A percentile compares a stretch with the other conserved stretches of the same genome.
Evolutionary conservation across 805 yeast genomes (phyloP).

Genomic region (Cyberlindnera samutprakarnensis): DNA sequence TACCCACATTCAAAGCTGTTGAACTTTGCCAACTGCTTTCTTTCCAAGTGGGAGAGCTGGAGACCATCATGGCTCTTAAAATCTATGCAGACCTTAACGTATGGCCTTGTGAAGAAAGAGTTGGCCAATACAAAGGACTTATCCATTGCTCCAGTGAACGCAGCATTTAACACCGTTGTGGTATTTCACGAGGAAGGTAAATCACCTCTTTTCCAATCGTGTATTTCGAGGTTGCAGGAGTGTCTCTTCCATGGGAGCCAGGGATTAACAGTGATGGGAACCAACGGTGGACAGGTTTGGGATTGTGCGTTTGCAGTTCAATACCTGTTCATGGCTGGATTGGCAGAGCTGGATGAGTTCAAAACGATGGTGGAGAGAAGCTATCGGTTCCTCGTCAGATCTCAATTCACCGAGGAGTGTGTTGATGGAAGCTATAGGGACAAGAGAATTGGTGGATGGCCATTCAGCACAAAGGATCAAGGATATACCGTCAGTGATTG

Average conservation of each 20-base stretch:
- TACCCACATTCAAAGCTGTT: conserved; percentile 80
- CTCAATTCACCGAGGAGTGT: conserved; percentile 82
- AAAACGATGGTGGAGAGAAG: conserved; percentile 56
- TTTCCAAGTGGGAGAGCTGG: conserved; percentile 60
- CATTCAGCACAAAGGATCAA: conserved; percentile 90
- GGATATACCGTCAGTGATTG: conserved; percentile 97
- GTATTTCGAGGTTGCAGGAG: conserved; percentile 60
- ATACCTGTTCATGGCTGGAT: conserved; percentile 69
- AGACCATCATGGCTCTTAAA: conserved; percentile 70
- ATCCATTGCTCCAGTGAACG: conserved; percentile 91
- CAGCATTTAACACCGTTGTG: conserved; percentile 75
- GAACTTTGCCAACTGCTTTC: conserved; percentile 49
- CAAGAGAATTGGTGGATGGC: conserved; percentile 85
- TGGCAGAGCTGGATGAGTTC: conserved; percentile 63
- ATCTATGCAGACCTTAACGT: conserved; percentile 42
- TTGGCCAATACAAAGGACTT: conserved; percentile 68
- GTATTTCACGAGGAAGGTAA: conserved; percentile 67
- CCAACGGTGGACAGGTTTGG: conserved; percentile 98
- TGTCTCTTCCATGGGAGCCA: conserved; percentile 77
- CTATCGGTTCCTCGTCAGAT: conserved; percentile 63
- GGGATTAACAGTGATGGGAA: conserved; percentile 93
- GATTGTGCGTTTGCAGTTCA: conserved; percentile 90
- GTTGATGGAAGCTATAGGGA: conserved; percentile 77
- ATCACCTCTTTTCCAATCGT: conserved; percentile 49
- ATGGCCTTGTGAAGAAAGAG: conserved; percentile 66